Conservation (phyloP, 1,284 basidiomycete species). For the Cryptococcus sp. region DNA sequence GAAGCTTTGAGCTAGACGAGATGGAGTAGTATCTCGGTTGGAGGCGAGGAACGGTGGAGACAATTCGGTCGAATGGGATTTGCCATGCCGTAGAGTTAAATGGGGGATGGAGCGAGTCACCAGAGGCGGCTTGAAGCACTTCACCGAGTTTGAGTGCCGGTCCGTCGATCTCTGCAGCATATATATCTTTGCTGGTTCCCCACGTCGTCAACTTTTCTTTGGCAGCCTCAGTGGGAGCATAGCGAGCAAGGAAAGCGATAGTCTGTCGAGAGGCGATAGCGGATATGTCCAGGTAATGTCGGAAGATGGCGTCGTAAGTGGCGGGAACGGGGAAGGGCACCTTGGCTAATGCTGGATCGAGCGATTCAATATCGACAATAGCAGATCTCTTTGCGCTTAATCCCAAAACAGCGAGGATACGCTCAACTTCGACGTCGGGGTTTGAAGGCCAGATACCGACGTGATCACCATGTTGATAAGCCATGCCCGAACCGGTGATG, state of each 20-base stretch:
- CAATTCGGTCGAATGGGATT: constrained; percentile 94
- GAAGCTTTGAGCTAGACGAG: constrained; percentile 90
- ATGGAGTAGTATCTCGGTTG: constrained; percentile 99
- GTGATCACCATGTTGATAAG: constrained; percentile 99
- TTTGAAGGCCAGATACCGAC: constrained; percentile 97
- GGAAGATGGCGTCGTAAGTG: constrained; percentile 89
- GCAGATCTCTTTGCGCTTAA: constrained; percentile 71
- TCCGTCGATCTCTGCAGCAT: constrained; percentile 70
- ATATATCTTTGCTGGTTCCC: constrained; percentile 84
- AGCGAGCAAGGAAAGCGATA: constrained; percentile 81
- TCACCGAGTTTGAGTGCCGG: constrained; percentile 89
- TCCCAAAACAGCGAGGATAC: constrained; percentile 82
- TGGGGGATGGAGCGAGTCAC: constrained; percentile 64
- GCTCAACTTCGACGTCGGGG: constrained; percentile 86
- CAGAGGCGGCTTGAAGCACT: constrained; percentile 80
- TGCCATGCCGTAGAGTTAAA: constrained; percentile 78
- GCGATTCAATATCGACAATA: constrained; percentile 88
- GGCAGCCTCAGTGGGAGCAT: constrained; percentile 78
- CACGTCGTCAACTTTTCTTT: constrained; percentile 73
- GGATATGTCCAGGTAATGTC: constrained; percentile 96
- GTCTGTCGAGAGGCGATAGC: constrained; percentile 91
- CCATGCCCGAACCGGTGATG: constrained; percentile 91
- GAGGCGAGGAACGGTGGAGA: constrained; percentile 87
- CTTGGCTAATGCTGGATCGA: constrained; percentile 96
- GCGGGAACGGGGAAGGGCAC: constrained; percentile 98